These are phyloP conservation scores for Curvularia eragrostidis DNA, from an alignment of 2,329 filamentous ascomycete genomes.

Conservation along the genomic window DNA sequence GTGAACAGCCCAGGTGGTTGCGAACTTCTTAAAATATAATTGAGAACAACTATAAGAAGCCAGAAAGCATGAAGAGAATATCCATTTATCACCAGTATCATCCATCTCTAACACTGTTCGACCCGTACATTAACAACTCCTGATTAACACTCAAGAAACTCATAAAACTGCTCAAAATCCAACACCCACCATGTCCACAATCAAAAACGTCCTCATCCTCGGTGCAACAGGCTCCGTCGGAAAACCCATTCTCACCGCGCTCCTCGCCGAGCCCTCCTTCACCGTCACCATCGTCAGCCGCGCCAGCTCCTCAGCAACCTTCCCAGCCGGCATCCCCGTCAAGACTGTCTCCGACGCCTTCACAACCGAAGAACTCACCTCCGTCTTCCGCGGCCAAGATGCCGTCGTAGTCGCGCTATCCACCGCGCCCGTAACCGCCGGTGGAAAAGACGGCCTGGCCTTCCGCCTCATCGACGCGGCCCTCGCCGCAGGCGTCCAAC, in stretches of 20 bases:
- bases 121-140: background rate
- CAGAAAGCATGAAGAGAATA: background rate
- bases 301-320: conserved; percentile 30
- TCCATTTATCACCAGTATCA: background rate
- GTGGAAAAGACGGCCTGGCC: conserved; percentile 24
- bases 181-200: conserved; percentile 10
- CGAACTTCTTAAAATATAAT: background rate
- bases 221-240: conserved; percentile 36
- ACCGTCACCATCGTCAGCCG: conserved; percentile 44
- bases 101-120: background rate
- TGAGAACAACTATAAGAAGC: background rate
- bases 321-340: conserved; percentile 34
- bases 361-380: conserved; percentile 34
- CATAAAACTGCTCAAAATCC: background rate
- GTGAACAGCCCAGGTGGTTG: background rate
- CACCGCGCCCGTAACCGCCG: conserved; percentile 31
- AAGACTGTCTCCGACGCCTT: conserved; percentile 37
- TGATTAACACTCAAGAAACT: background rate
- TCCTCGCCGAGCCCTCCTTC: conserved; percentile 44
- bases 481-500: conserved; percentile 48
- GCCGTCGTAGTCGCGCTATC: conserved; percentile 48
- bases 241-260: conserved; percentile 37
- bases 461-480: conserved; percentile 50
- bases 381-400: conserved; percentile 46
- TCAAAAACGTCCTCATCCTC: conserved; percentile 40